Base-by-base conservation (phyloP, 164 flowering plant genomes). In the Liquidambar formosana region DNA sequence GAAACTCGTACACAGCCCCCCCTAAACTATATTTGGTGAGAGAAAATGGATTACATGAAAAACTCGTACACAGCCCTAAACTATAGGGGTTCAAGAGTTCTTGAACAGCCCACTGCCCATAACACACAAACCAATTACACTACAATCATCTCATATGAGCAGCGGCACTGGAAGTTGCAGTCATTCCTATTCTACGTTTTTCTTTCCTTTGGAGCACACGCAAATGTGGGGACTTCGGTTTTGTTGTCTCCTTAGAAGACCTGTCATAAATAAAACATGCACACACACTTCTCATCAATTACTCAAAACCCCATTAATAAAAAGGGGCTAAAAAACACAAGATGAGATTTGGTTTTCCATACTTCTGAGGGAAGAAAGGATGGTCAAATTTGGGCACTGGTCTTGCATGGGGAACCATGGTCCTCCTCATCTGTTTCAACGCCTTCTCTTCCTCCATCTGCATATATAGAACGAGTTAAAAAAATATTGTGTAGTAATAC, bases 361-460 rank as follows among this genome's bases (percentile, higher is more conserved):
- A 94, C 99, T 82, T 95, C 46, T 83, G 91, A 15, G 99, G 97
- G 53, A 73, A 77, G 79, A 96, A 96, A 49, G 98, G 97, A 75
- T 86, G 77, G 18, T 71, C 79, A 66, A 93, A 96, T 9, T 83
- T 88, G 1, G 99, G 99, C 23, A 93, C 71, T 10, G 99, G 96
- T 65, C 93, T 86, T 47, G 99, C 99, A 80, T 88, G 97, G 14
- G 95, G 97, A 64, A 93, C 94, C 92, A 96, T 67, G 51, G 95
- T 93, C 69, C 92, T 83, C 71, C 98, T 83, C 80, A 96, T 11
- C 46, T 96, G 99, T 68, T 96, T 96, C 78, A 90, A 53, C 23
- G 95, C 95, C 76, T 92, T 96, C 80, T 93, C 98, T 69, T 96
- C 99, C 77, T 96, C 98, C 80, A 91, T 81, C 98, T 94, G 81